Base-by-base conservation (phyloP, 352 stramenopile species). In the Globisporangium heterothallicum region DNA sequence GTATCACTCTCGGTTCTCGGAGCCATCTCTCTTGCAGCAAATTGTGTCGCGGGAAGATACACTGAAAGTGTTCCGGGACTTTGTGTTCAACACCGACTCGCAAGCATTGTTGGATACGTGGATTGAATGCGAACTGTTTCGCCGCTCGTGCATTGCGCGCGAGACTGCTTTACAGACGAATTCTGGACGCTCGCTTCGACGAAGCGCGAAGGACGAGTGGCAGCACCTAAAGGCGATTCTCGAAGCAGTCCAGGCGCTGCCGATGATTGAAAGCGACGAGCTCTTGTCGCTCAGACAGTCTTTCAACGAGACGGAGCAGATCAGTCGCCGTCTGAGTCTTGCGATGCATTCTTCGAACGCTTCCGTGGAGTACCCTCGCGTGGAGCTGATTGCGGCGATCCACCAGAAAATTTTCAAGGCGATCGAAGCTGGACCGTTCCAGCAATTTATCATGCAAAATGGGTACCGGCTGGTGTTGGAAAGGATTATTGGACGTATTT, bases 41-140 rank as follows among this genome's bases (percentile, higher is more conserved):
- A 72, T 91, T 29, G 63, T 91, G 0, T 79, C 78, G 34, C 65
- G 80, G 53, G 78, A 91, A 72, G 80, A 88, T 42, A 82, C 77
- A 21, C 61, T 85, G 26, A 91, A 92, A 59, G 66, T 86, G 25
- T 92, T 93, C 51, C 75, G 80, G 9, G 83, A 93, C 43, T 93
- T 88, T 54, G 72, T 84, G 32, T 77, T 74, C 58, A 76, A 66
- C 21, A 81, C 78, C 9, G 62, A 72, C 9, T 73, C 77, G 21
- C 78, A 89, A 42, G 68, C 57, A 34, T 70, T 93, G 16, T 40
- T 93, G 42, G 80, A 93, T 49, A 88, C 80, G n/a, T 93, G 80
- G 80, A 82, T 88, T 38, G 78, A 93, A 51, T 92, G 79, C 48
- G 83, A 93, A 42, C 59, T 86, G 6, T 93, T 92, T 40, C 79